phyloP scores from a whole-genome alignment of 257 asterid genomes.

The Nicotiana benthamiana region DNA sequence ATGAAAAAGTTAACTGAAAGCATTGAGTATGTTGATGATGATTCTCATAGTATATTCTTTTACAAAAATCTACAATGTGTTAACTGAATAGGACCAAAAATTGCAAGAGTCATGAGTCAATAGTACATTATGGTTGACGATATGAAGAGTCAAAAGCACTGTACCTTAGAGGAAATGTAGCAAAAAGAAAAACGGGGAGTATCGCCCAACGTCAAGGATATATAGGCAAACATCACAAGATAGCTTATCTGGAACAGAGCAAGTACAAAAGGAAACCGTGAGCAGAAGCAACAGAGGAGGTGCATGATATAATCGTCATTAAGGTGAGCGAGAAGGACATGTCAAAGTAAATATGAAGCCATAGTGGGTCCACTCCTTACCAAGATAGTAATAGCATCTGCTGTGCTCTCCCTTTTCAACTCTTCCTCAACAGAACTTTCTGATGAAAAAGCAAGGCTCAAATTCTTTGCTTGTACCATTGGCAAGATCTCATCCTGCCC shows the following conservation, averaged over 20 bases:
- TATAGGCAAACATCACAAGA: constrained; percentile 99
- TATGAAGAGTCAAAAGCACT: no score
- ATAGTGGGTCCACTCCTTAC: constrained; percentile 26
- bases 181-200: constrained; percentile 68
- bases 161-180: constrained; percentile 94
- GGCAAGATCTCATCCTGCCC: constrained; percentile 87
- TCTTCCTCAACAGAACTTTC: constrained; percentile 98
- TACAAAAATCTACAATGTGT: not conserved
- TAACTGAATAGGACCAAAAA: not conserved
- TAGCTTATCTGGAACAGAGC: constrained; percentile 79
- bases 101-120: not conserved
- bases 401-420: constrained; percentile 94
- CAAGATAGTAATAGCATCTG: constrained; percentile 91
- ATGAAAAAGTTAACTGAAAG: not conserved
- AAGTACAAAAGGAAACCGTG: not conserved
- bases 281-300: not conserved
- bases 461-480: constrained; percentile 62
- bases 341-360: not conserved
- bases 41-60: not conserved
- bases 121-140: not conserved
- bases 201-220: constrained; percentile 95
- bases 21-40: not conserved
- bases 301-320: not conserved
- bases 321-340: not conserved
- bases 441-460: constrained; percentile 82